Evolutionary conservation across 75 land plant genomes (phyloP).

Genomic region (Cryptomeria japonica): DNA sequence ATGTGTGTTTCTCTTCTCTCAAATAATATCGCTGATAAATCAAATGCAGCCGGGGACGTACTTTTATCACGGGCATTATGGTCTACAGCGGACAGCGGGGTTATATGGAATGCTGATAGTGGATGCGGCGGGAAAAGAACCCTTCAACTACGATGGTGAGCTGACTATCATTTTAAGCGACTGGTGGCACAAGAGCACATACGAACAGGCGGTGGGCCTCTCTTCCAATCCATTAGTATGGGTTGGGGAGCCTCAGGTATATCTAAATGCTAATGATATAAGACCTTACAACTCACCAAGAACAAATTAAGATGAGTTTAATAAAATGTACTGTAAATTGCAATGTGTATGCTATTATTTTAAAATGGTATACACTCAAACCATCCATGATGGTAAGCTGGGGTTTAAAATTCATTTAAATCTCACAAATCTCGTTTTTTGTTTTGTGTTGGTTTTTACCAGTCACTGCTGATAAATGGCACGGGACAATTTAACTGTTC

Average conservation of each 20-base stretch:
- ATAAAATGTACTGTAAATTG: no score
- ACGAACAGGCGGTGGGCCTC: conserved; percentile 54
- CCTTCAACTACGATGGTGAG: conserved; percentile 38
- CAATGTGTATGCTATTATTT: no score
- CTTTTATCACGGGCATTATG: conserved; percentile 78
- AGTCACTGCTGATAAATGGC: conserved; percentile 85
- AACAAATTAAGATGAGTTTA: no score
- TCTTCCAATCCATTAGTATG: no score
- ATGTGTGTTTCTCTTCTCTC: conserved; percentile 17
- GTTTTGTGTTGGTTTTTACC: background rate
- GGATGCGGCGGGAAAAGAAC: conserved; percentile 42
- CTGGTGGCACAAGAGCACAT: conserved; percentile 66
- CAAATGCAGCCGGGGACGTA: conserved; percentile 68
- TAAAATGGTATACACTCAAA: no score
- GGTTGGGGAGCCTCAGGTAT: conserved; percentile 10
- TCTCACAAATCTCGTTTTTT: no score
- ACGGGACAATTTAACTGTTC: conserved; percentile 72
- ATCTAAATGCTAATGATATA: no score
- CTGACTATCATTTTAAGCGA: conserved; percentile 57
- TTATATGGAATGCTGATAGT: conserved; percentile 54
- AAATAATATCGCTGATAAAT: no score
- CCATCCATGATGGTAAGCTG: no score
- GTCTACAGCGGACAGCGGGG: no score
- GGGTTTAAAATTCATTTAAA: no score
- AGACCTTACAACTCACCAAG: no score